Evolutionary conservation across 805 yeast genomes (phyloP), one percentile per base, ranked within the genome.

Genomic region (Kazachstania viticola): DNA sequence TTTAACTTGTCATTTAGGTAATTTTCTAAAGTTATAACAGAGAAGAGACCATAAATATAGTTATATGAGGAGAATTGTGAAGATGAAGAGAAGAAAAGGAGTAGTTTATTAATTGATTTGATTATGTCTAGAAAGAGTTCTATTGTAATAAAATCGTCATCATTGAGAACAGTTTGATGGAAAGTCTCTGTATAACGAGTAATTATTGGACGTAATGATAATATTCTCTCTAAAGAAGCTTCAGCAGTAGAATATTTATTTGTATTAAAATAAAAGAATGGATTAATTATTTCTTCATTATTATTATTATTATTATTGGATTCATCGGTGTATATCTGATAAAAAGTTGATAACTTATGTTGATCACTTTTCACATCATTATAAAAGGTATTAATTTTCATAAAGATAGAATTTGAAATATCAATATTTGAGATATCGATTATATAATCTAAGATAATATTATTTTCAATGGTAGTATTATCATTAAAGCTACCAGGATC

Each of bases 271-370:
- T 18, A 27, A 6, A 31, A 16, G 7, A 29, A 14, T 11, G 18
- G 15, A 9, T 31, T 25, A 21, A 25, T 26, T 11, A n/a, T 5
- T n/a, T 31, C 21, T 9, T 29, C n/a, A 30, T 16, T 29, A 21
- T 15, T 9, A 6, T 23, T 13, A 8, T 23, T 8, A 9, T 18
- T 17, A 7, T 27, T 29, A 18, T 30, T 35, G 12, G 36, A 24
- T 15, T 39, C 23, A 17, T 36, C 21, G 9, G 7, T 19, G 7
- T 19, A 8, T 8, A 23, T 9, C 14, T 8, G 7, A 9, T 9
- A 25, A 22, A 42, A 42, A 33, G 33, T 37, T 17, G 38, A 44
- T 18, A 44, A 28, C 33, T 31, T 31, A 46, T 45, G 40, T 18
- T 45, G 40, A 31, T 40, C 36, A 13, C 30, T 9, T 13, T 18